Evolutionary conservation across 2,329 filamentous ascomycete genomes (phyloP).

Genomic region (Beauveria sp.): DNA sequence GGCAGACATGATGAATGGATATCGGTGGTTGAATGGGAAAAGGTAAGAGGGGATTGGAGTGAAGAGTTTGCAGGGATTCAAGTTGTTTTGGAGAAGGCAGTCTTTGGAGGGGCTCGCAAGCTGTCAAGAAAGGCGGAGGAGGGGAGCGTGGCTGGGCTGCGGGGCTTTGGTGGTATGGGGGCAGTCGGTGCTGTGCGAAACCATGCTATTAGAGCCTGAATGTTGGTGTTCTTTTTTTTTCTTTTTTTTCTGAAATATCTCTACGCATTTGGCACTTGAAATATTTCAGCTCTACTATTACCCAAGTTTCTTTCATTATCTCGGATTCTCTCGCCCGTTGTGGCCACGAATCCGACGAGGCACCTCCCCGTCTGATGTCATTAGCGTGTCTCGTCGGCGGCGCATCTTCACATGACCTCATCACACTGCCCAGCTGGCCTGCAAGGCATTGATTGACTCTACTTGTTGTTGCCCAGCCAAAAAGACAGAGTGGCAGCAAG

Average conservation of each 20-base stretch:
- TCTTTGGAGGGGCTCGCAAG: neutral
- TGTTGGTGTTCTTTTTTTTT: neutral
- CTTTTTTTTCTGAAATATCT: neutral
- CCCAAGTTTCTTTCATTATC: neutral
- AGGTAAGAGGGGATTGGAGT: neutral
- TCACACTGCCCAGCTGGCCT: neutral
- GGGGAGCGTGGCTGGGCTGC: neutral
- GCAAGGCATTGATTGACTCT: neutral
- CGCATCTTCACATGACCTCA: conserved; percentile 4
- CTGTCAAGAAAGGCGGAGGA: neutral
- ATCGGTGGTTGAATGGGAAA: neutral
- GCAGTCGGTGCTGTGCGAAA: neutral
- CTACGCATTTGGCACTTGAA: too few species aligned
- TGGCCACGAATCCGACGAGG: neutral
- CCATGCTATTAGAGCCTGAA: too few species aligned
- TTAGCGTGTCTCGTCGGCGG: neutral
- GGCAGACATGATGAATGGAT: conserved; percentile 30
- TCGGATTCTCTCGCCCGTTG: neutral
- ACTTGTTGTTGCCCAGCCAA: neutral
- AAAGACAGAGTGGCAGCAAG: neutral
- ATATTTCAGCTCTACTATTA: too few species aligned
- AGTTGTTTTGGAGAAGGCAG: neutral
- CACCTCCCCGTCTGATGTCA: neutral
- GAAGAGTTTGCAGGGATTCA: neutral
- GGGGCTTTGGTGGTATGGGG: neutral